A percentile compares a stretch with the other conserved stretches of the same genome.
These are phyloP conservation scores for Penicillium sp. DNA, from an alignment of 2,329 filamentous ascomycete species.

Conservation along the genomic window DNA sequence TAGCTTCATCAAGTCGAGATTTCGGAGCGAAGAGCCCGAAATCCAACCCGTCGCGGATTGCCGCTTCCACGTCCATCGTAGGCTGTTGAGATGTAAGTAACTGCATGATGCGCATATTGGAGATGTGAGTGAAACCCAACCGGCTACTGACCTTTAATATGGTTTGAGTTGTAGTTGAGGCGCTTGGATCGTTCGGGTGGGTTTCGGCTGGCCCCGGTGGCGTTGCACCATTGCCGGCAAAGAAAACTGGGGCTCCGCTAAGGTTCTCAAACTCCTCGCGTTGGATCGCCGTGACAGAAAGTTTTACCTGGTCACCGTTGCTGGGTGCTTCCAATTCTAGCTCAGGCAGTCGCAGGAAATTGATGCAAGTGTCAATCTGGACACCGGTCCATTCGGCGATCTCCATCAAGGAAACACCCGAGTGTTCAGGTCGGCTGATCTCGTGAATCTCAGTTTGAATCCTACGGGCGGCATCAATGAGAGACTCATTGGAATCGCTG, in stretches of 20 bases:
- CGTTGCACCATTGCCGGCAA: conserved; percentile 15
- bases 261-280: conserved; percentile 12
- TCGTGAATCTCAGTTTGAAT: conserved; percentile 66
- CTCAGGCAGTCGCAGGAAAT: conserved; percentile 64
- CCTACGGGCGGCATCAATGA: conserved; percentile 53
- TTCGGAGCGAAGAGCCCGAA: conserved; percentile 23
- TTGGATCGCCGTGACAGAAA: conserved; percentile 13
- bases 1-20: conserved; percentile 12
- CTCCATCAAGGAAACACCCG: conserved; percentile 63
- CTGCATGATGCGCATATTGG: conserved; percentile 13
- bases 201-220: conserved; percentile 7
- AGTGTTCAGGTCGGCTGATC: conserved; percentile 56
- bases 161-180: conserved; percentile 11
- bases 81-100: conserved; percentile 20
- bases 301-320: neutral
- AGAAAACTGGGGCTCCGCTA: neutral
- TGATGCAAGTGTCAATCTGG: conserved; percentile 69
- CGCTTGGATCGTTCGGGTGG: neutral
- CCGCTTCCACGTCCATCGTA: conserved; percentile 26
- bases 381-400: conserved; percentile 72
- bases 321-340: conserved; percentile 9
- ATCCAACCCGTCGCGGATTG: conserved; percentile 22
- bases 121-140: conserved; percentile 6
- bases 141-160: conserved; percentile 20
- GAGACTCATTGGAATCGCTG: conserved; percentile 20